Evolutionary conservation across 2,329 filamentous ascomycete genomes (phyloP).

Genomic region (Xylaria sp.): DNA sequence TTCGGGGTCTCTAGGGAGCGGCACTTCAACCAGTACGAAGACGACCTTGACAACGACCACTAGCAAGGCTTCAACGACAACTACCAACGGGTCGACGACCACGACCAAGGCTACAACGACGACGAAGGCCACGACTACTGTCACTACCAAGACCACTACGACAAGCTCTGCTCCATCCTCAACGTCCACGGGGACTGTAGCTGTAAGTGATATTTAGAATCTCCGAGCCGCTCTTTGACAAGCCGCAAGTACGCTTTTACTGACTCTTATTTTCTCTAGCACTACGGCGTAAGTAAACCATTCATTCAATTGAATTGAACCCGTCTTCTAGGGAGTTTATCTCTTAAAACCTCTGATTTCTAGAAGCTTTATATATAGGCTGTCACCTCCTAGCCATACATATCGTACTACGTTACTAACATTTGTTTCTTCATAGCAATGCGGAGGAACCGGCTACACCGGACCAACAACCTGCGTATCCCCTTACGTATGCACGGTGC

Average conservation of each 20-base stretch:
- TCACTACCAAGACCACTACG: conserved; percentile 5
- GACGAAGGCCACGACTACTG: conserved; percentile 10
- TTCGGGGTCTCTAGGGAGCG: conserved; percentile 36
- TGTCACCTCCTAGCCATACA: not conserved
- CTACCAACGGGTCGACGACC: not conserved
- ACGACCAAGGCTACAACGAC: conserved; percentile 26
- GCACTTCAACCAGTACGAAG: conserved; percentile 17
- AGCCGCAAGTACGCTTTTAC: not conserved
- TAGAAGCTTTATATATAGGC: not conserved
- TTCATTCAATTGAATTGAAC: not conserved
- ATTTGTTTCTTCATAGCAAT: conserved; percentile 32
- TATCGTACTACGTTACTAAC: conserved; percentile 7
- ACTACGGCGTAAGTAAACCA: conserved; percentile 26
- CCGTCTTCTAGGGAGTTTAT: too few species aligned
- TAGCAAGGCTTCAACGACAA: conserved; percentile 1
- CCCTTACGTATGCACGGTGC: conserved; percentile 36
- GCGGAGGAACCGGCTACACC: conserved; percentile 37
- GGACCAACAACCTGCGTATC: conserved; percentile 38
- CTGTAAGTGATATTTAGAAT: conserved; percentile 17
- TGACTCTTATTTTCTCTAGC: conserved; percentile 8
- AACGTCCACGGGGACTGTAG: conserved; percentile 20
- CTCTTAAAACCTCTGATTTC: too few species aligned
- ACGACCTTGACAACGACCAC: conserved; percentile 20
- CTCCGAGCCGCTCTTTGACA: conserved; percentile 5
- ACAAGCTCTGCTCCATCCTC: conserved; percentile 21